Conservation (phyloP, 163 green algal genomes). For the Picocystis sp. region DNA sequence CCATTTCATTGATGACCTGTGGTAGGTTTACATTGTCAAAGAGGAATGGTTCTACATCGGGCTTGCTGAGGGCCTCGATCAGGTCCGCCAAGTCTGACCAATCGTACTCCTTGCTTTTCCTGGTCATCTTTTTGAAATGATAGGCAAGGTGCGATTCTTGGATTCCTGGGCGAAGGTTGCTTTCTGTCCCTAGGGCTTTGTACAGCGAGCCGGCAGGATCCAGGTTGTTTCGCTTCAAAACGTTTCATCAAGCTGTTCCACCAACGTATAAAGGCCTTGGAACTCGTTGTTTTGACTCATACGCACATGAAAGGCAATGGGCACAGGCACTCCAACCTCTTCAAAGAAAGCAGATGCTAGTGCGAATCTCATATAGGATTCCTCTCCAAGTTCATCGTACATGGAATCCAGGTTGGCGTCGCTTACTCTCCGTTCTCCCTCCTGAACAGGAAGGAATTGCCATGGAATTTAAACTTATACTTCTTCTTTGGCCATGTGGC, state of each 20-base stretch:
- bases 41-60: conserved; percentile 22
- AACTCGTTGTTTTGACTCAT: conserved; percentile 59
- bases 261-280: conserved; percentile 49
- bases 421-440: too few species aligned
- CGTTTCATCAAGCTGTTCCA: conserved; percentile 27
- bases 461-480: too few species aligned
- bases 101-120: conserved; percentile 9
- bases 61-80: conserved; percentile 35
- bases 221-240: conserved; percentile 15
- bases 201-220: conserved; percentile 6
- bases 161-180: conserved; percentile 5
- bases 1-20: conserved; percentile 40
- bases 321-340: conserved; percentile 28
- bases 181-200: conserved; percentile 14
- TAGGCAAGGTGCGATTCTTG: background rate
- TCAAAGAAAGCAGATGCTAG: conserved; percentile 40
- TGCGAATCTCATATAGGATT: conserved; percentile 67
- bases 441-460: too few species aligned
- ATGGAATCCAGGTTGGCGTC: too few species aligned
- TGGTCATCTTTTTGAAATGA: conserved; percentile 11
- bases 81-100: conserved; percentile 32
- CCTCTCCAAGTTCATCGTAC: conserved; percentile 49
- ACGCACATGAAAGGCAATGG: conserved; percentile 35
- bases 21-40: conserved; percentile 54
- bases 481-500: background rate